Evolutionary conservation across 2,329 filamentous ascomycete genomes (phyloP).

Genomic region (Pseudopithomyces chartarum): DNA sequence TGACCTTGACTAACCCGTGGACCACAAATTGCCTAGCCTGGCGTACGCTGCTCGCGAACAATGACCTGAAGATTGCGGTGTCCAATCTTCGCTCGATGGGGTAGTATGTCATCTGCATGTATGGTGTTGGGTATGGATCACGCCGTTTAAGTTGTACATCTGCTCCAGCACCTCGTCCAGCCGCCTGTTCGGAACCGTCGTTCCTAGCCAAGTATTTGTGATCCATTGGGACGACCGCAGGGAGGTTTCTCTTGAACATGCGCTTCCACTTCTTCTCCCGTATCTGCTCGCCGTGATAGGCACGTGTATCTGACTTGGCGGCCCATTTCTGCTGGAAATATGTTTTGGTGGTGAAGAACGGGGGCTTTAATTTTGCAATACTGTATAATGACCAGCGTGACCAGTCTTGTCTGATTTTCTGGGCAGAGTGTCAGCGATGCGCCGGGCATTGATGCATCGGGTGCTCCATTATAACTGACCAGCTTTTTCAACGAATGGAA

Average conservation of each 20-base stretch:
- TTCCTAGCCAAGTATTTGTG: conserved; percentile 75
- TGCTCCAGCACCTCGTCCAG: conserved; percentile 78
- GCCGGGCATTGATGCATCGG: not conserved
- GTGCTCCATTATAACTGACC: conserved; percentile 53
- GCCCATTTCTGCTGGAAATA: conserved; percentile 99
- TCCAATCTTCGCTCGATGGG: conserved; percentile 90
- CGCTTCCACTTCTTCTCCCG: conserved; percentile 91
- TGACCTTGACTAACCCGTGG: conserved; percentile 92
- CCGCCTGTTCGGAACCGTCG: conserved; percentile 83
- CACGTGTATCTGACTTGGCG: conserved; percentile 81
- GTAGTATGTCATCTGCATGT: conserved; percentile 95
- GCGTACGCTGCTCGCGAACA: conserved; percentile 91
- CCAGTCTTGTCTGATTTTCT: conserved; percentile 97
- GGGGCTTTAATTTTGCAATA: conserved; percentile 62
- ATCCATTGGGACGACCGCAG: conserved; percentile 85
- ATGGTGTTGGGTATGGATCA: conserved; percentile 67
- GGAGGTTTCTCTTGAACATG: conserved; percentile 83
- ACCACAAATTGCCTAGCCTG: conserved; percentile 95
- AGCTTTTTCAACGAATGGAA: conserved; percentile 71
- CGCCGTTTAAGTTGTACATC: conserved; percentile 23
- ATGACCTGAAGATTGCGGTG: conserved; percentile 88
- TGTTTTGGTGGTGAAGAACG: conserved; percentile 55
- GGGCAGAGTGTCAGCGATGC: conserved; percentile 19
- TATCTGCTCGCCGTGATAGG: conserved; percentile 94
- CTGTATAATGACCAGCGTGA: conserved; percentile 98